phyloP scores from a whole-genome alignment of 345 rosid species.

The Aquilaria sinensis region DNA sequence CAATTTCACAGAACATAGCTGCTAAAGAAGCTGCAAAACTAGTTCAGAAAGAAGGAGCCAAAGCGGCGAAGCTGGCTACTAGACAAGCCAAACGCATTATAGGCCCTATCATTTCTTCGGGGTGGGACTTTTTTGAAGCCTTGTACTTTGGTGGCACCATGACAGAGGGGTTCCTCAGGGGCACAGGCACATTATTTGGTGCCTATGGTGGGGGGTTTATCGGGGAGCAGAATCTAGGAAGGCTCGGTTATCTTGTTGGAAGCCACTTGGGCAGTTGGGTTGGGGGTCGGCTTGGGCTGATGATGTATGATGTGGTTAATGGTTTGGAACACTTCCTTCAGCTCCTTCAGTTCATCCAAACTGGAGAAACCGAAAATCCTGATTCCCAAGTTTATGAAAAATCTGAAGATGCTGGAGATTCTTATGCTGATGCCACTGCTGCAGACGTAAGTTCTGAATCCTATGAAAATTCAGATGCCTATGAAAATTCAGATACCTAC shows the following conservation, averaged over 20 bases:
- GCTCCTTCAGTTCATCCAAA: constrained; percentile 9
- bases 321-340: constrained; percentile 30
- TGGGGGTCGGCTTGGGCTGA: constrained; percentile 78
- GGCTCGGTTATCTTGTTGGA: constrained; percentile 75
- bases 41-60: constrained; percentile 71
- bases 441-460: background rate
- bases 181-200: constrained; percentile 67
- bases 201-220: constrained; percentile 63
- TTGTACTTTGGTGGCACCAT: constrained; percentile 77
- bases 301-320: constrained; percentile 71
- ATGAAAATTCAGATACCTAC: background rate
- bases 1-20: constrained; percentile 53
- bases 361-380: background rate
- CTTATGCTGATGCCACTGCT: constrained; percentile 3
- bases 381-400: background rate
- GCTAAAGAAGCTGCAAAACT: constrained; percentile 61
- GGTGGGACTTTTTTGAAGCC: constrained; percentile 95
- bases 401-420: constrained; percentile 3
- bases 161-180: constrained; percentile 75
- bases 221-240: constrained; percentile 72
- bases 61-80: constrained; percentile 79
- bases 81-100: constrained; percentile 68
- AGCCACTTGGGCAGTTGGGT: constrained; percentile 88
- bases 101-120: constrained; percentile 78
- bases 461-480: constrained; percentile 4